Conservation (phyloP, 1,284 basidiomycete genomes). For the Ustilago crameri region DNA sequence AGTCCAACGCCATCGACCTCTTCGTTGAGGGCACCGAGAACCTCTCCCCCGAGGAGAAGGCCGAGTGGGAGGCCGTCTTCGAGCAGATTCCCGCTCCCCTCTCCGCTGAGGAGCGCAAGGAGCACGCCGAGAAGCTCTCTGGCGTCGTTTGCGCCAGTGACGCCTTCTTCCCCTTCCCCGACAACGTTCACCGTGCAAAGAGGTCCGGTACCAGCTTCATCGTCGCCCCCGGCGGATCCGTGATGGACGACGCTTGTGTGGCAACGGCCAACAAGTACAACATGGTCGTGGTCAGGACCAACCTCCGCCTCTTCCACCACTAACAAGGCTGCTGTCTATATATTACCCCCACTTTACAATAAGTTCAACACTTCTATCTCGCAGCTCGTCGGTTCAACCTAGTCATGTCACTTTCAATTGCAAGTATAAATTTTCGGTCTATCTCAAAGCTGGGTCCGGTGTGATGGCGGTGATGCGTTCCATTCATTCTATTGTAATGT, state of each 20-base stretch:
- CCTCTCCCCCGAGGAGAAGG: slow-evolving; percentile 74
- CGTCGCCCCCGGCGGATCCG: slow-evolving; percentile 92
- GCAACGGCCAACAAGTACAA: slow-evolving; percentile 63
- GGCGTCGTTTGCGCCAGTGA: slow-evolving; percentile 93
- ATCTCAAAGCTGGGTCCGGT: neutral
- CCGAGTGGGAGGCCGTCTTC: slow-evolving; percentile 91
- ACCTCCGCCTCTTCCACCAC: slow-evolving; percentile 67
- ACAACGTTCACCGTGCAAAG: slow-evolving; percentile 93
- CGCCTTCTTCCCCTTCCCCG: slow-evolving; percentile 99
- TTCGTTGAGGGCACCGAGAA: slow-evolving; percentile 82
- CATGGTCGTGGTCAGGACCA: slow-evolving; percentile 66
- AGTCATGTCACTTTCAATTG: neutral
- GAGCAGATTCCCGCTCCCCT: slow-evolving; percentile 79
- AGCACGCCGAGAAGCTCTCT: slow-evolving; percentile 67
- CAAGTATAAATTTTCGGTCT: neutral
- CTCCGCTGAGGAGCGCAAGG: slow-evolving; percentile 76
- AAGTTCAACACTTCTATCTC: neutral
- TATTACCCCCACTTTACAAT: no score
- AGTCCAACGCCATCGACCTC: slow-evolving; percentile 96
- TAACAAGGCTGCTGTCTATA: slow-evolving; percentile 8
- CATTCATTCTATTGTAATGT: neutral
- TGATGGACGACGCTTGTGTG: slow-evolving; percentile 81
- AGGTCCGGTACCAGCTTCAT: slow-evolving; percentile 92
- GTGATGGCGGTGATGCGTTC: neutral
- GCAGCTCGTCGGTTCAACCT: slow-evolving; percentile 1